Conservation (phyloP, 495 filamentous ascomycete genomes). For the Gamarada debralockiae region DNA sequence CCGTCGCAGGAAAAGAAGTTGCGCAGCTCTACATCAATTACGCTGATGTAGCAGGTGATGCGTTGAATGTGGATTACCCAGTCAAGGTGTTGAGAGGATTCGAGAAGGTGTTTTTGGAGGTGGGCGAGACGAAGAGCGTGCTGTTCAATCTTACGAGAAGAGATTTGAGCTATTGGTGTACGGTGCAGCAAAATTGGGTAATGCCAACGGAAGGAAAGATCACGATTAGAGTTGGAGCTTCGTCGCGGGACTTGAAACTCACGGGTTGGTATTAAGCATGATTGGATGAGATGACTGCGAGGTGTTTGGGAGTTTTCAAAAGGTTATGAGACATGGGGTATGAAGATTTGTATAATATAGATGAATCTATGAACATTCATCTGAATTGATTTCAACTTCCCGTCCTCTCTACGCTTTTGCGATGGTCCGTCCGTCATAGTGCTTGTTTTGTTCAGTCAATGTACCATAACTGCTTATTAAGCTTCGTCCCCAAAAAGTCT, state of each 20-base stretch:
- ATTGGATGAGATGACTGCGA: background rate
- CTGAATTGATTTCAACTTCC: too few species aligned
- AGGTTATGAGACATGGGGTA: too few species aligned
- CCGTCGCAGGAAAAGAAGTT: constrained; percentile 62
- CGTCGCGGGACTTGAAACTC: constrained; percentile 43
- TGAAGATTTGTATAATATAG: too few species aligned
- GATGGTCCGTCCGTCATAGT: too few species aligned
- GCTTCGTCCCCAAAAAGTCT: background rate
- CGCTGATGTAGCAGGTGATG: constrained; percentile 43
- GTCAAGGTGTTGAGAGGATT: constrained; percentile 73
- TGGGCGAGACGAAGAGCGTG: constrained; percentile 54
- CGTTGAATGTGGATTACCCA: constrained; percentile 63
- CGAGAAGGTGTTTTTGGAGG: constrained; percentile 62
- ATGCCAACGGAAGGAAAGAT: constrained; percentile 47
- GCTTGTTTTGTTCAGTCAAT: background rate
- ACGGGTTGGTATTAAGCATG: constrained; percentile 12
- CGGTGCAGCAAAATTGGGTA: constrained; percentile 76
- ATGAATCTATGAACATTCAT: too few species aligned
- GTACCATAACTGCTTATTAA: background rate
- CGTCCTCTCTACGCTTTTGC: too few species aligned
- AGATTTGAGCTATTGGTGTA: constrained; percentile 80
- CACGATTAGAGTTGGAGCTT: constrained; percentile 40
- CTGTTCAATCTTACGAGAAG: constrained; percentile 71
- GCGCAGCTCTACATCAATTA: constrained; percentile 81
- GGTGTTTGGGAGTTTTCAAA: too few species aligned